phyloP scores from a whole-genome alignment of 164 flowering plant species.

The Malania oleifera region DNA sequence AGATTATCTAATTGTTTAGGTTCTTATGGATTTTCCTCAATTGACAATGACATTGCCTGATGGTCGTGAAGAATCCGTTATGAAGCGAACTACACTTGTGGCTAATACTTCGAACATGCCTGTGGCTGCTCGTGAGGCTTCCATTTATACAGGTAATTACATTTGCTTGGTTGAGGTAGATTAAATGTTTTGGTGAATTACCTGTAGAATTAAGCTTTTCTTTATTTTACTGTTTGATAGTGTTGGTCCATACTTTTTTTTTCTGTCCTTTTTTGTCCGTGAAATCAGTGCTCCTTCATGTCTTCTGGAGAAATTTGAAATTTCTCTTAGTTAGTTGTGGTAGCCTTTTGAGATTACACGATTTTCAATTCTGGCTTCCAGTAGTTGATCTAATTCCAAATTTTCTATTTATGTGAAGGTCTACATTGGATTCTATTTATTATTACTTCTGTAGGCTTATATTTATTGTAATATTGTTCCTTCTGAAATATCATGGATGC shows the following conservation, averaged over 20 bases:
- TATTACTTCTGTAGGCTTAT: too few relatives aligned
- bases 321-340: too few relatives aligned
- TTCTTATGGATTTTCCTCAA: slow-evolving; percentile 99
- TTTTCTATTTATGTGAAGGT: too few relatives aligned
- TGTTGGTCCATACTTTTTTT: not conserved
- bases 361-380: too few relatives aligned
- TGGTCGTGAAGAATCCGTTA: slow-evolving; percentile 99
- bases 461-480: too few relatives aligned
- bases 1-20: slow-evolving; percentile 34
- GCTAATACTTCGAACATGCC: slow-evolving; percentile 99
- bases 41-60: slow-evolving; percentile 99
- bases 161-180: not conserved
- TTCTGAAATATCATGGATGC: too few relatives aligned
- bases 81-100: slow-evolving; percentile 99
- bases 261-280: not conserved
- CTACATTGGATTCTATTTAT: too few relatives aligned
- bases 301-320: too few relatives aligned
- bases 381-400: too few relatives aligned
- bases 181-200: not conserved
- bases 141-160: slow-evolving; percentile 86
- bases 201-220: not conserved
- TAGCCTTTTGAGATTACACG: too few relatives aligned
- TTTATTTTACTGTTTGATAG: not conserved
- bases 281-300: not conserved
- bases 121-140: slow-evolving; percentile 99